These are phyloP conservation scores for Penicillium sp. DNA, from an alignment of 2,329 filamentous ascomycete genomes.

Conservation along the genomic window DNA sequence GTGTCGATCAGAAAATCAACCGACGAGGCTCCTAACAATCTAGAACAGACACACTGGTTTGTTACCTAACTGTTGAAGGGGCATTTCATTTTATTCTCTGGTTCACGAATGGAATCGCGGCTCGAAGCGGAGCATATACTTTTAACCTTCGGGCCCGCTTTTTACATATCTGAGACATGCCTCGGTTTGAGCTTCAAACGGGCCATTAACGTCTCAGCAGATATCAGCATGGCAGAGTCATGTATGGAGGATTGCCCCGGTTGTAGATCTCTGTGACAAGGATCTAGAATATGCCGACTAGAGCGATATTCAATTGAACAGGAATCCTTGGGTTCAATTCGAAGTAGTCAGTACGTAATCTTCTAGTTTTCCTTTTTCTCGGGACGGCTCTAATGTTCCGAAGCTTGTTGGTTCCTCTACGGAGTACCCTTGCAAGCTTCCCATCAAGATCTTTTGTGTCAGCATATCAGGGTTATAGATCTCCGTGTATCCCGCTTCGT, in stretches of 20 bases:
- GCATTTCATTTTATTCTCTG: background rate
- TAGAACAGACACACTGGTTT: background rate
- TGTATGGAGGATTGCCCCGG: background rate
- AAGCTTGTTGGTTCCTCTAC: background rate
- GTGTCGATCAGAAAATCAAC: background rate
- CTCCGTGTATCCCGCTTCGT: background rate
- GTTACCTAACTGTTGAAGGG: background rate
- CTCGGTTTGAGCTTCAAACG: background rate
- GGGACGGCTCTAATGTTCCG: background rate
- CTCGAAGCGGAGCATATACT: background rate
- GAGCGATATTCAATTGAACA: background rate
- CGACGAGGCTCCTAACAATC: background rate
- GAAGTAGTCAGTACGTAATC: background rate
- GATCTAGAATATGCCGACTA: background rate
- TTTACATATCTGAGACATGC: background rate
- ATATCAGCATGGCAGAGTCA: background rate
- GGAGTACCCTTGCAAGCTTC: background rate
- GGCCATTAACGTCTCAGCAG: background rate
- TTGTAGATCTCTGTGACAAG: background rate
- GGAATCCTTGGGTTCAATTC: background rate
- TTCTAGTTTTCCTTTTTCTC: background rate
- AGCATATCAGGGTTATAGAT: background rate
- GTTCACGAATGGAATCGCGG: background rate
- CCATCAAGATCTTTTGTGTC: background rate
- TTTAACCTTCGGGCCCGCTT: background rate